Evolutionary conservation across 2,329 filamentous ascomycete genomes (phyloP), one percentile per base, ranked within the genome.

Genomic region (Cladobotryum mycophilum): DNA sequence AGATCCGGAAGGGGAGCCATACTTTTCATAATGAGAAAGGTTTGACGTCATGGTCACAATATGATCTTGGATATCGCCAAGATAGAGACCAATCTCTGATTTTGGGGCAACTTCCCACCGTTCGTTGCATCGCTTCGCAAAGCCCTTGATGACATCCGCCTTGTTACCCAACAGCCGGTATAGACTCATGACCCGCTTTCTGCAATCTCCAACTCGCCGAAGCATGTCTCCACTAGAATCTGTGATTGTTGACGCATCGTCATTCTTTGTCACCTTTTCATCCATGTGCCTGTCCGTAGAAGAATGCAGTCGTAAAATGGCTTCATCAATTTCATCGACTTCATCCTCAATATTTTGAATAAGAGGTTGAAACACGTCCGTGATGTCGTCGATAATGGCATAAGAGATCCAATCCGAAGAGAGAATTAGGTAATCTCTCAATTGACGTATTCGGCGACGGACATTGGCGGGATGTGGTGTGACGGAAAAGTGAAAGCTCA

Each of bases 41-140:
- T 97, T 99, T 47, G 87, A 88, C 36, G 92, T 97, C 93, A 99
- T 99, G 56, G 93, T 99, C 60, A 99, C 85, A 60, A 99, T 97
- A 67, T 99, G 93, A 73, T 99, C 93, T 68, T 99, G 93, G 56
- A 99, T 99, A 72, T 99, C 93, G 55, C 93, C 93, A 52, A 99
- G 75, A 69, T 97, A 99, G 48, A 99, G 72, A n/a, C 93, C 93
- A 65, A 99, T 97, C 66, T 99, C 93, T 34, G 88, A 93, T 55
- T 91, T 81, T 11, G 93, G 93, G 5, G 93, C 92, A 53, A 99
- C 88, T 60, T 96, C 88, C 90, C 91, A 99, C 57, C 95, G 87
- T 73, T 99, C 92, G 64, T 96, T 99, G 72, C 93, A 99, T 13
- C 93, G 81, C 72, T 99, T 99, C 5, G 93, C 93, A 63, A 99